Evolutionary conservation across 2,329 filamentous ascomycete genomes (phyloP), one percentile per base, ranked within the genome.

Genomic region (Diaporthe sp.): DNA sequence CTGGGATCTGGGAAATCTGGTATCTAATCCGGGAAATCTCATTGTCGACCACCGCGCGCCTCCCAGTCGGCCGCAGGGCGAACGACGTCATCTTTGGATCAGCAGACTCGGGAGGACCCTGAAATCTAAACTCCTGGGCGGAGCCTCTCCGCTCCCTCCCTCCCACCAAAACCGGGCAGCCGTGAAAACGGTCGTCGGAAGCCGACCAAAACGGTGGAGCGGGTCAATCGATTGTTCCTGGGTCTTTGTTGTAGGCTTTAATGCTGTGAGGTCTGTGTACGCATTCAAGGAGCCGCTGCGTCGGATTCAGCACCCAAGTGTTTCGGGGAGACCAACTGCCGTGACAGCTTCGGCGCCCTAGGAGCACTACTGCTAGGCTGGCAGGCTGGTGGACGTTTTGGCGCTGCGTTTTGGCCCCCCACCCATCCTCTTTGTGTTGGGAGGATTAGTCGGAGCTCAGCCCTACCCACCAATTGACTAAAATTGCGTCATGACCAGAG

Each of bases 81-180:
- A n/a, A 42, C 57, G 71, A 72, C 71, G 71, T 72, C 71, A 72
- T 63, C n/a, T 39, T 37, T 47, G 15, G 55, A 72, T 72, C 42
- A 72, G 47, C n/a, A 39, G 71, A 53, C 57, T 53, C 47, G 3
- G 57, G 15, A 72, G 44, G 44, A 51, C 57, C 57, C 57, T 47
- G 57, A 63, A 63, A 63, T 37, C 44, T 72, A 60, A 44, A 61
- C 42, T 39, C 49, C 37, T 58, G 42, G 44, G 55, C 42, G 44
- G 49, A 42, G 42, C 42, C 65, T 28, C 65, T 53, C 65, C 31
- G 65, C 65, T 68, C 31, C 31, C 39, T 15, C 37, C 61, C n/a
- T 34, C 42, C 61, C 61, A 49, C 44, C 28, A 20, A 37, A n/a
- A 7, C 28, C 44, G 9, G 31, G 22, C 9, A 20, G 28, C 20